Evolutionary conservation across 352 stramenopile genomes (phyloP).

Genomic region (Globisporangium echinulatum): DNA sequence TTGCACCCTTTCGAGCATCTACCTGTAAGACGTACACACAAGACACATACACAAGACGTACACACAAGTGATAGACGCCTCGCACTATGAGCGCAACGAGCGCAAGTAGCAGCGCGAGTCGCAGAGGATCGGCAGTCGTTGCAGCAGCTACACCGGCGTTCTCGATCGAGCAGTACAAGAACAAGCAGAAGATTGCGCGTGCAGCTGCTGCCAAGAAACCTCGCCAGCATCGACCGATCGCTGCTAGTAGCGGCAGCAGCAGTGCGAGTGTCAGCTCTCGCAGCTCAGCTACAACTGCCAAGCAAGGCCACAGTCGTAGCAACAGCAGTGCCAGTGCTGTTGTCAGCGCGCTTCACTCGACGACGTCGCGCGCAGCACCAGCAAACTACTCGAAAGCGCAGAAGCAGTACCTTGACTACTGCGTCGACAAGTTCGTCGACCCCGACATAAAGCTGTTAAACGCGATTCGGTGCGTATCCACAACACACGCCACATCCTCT

Average conservation of each 20-base stretch:
- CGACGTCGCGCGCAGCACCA: constrained; percentile 9
- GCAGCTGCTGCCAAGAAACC: constrained; percentile 18
- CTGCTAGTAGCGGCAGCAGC: not conserved
- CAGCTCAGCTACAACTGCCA: not conserved
- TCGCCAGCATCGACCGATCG: not conserved
- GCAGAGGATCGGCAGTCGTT: not conserved
- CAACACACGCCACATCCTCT: too few relatives aligned
- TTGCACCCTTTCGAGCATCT: too few relatives aligned
- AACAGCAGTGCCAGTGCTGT: not conserved
- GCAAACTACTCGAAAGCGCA: constrained; percentile 29
- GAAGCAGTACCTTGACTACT: constrained; percentile 49
- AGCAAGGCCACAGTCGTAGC: not conserved
- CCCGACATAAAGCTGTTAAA: constrained; percentile 38
- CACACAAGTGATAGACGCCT: too few relatives aligned
- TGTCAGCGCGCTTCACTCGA: not conserved
- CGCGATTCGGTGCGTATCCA: constrained; percentile 19
- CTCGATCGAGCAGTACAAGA: constrained; percentile 59
- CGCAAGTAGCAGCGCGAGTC: not conserved
- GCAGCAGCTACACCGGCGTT: constrained; percentile 14
- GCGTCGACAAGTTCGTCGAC: constrained; percentile 44
- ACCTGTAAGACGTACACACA: too few relatives aligned
- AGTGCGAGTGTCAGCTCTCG: not conserved
- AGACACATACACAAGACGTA: too few relatives aligned
- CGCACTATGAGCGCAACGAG: not conserved
- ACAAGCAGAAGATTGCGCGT: constrained; percentile 37